Evolutionary conservation across 2,329 filamentous ascomycete species (phyloP).

Genomic region (Orbilia oligospora): DNA sequence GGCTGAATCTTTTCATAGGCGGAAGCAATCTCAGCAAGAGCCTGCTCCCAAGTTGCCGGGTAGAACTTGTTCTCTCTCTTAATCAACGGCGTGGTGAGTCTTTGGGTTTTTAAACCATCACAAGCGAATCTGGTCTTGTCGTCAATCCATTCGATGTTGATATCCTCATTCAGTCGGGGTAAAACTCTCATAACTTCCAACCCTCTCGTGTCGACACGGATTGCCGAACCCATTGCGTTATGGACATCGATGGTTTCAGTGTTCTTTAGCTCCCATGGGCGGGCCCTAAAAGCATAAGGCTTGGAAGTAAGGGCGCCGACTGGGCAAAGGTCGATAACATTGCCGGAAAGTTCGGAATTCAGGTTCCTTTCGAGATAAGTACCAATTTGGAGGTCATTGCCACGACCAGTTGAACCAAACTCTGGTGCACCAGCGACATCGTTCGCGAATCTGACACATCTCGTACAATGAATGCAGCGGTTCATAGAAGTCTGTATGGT

Average conservation of each 20-base stretch:
- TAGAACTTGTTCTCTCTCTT: constrained; percentile 91
- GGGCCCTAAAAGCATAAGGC: constrained; percentile 95
- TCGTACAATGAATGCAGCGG: constrained; percentile 98
- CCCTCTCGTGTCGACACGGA: constrained; percentile 91
- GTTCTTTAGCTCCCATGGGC: constrained; percentile 97
- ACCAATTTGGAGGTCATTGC: constrained; percentile 97
- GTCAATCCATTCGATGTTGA: constrained; percentile 99
- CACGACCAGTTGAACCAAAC: constrained; percentile 92
- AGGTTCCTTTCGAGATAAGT: constrained; percentile 96
- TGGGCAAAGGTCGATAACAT: constrained; percentile 97
- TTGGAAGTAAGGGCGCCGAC: constrained; percentile 97
- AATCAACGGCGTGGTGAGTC: constrained; percentile 91
- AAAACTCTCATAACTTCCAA: constrained; percentile 96
- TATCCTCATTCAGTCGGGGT: constrained; percentile 93
- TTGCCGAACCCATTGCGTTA: constrained; percentile 92
- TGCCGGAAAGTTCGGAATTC: constrained; percentile 94
- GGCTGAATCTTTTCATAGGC: constrained; percentile 85
- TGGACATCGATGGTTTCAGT: constrained; percentile 96
- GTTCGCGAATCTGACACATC: constrained; percentile 97
- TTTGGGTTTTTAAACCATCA: constrained; percentile 95
- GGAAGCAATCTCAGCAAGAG: constrained; percentile 85
- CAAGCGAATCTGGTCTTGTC: constrained; percentile 98
- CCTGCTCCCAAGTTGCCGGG: constrained; percentile 95
- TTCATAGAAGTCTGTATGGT: constrained; percentile 88
- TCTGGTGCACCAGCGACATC: constrained; percentile 96